Conservation (phyloP, 495 filamentous ascomycete species). For the Annulohypoxylon stygium region DNA sequence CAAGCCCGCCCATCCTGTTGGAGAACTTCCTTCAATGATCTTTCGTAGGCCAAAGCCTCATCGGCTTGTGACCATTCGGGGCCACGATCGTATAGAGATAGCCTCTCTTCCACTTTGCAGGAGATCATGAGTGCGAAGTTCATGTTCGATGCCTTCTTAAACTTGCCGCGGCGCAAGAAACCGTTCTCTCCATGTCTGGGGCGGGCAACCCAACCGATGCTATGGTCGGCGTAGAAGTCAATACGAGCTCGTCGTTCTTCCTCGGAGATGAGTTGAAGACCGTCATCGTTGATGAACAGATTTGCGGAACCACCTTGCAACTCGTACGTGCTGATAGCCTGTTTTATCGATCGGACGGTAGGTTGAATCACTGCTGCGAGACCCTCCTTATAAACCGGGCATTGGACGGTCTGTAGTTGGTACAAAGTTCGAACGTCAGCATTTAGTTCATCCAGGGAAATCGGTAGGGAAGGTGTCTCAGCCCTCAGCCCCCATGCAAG, state of each 20-base stretch:
- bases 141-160: slow-evolving; percentile 89
- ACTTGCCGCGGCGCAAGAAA: slow-evolving; percentile 72
- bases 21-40: slow-evolving; percentile 75
- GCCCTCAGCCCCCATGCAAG: slow-evolving; percentile 1
- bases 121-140: slow-evolving; percentile 83
- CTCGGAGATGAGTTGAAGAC: slow-evolving; percentile 76
- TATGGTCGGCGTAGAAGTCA: slow-evolving; percentile 77
- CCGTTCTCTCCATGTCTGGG: slow-evolving; percentile 74
- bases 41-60: slow-evolving; percentile 77
- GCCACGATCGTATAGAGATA: slow-evolving; percentile 66
- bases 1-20: slow-evolving; percentile 77
- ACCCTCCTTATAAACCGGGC: slow-evolving; percentile 81
- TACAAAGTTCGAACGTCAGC: slow-evolving; percentile 15
- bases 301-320: slow-evolving; percentile 84
- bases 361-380: slow-evolving; percentile 73
- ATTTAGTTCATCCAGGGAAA: slow-evolving; percentile 15
- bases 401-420: slow-evolving; percentile 68
- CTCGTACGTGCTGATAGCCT: slow-evolving; percentile 82
- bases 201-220: slow-evolving; percentile 84
- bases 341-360: slow-evolving; percentile 77
- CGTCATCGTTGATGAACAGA: slow-evolving; percentile 85
- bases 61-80: slow-evolving; percentile 76
- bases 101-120: slow-evolving; percentile 78
- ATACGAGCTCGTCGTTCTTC: slow-evolving; percentile 75
- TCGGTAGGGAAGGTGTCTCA: slow-evolving; percentile 14